Evolutionary conservation across 1,139 yeast genomes (phyloP).

Genomic region (Taphrina confusa): DNA sequence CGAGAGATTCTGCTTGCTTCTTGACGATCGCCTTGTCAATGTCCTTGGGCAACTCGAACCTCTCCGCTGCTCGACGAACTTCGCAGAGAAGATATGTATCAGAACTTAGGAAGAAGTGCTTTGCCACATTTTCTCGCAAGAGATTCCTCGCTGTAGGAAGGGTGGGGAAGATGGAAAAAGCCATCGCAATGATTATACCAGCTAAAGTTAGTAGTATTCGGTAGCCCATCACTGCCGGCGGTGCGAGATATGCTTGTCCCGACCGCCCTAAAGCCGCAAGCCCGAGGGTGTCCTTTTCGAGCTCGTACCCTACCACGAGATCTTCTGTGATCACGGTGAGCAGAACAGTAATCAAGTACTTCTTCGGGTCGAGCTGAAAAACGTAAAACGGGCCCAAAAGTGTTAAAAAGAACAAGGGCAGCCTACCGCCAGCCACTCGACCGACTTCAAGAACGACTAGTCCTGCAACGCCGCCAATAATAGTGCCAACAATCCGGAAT

Average conservation of each 20-base stretch:
- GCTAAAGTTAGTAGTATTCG: slow-evolving; percentile 29
- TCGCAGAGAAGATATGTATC: slow-evolving; percentile 18
- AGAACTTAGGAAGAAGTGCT: slow-evolving; percentile 11
- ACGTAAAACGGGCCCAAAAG: slow-evolving; percentile 7
- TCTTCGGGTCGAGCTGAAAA: slow-evolving; percentile 6
- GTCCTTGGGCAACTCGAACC: slow-evolving; percentile 10
- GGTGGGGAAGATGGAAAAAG: slow-evolving; percentile 28
- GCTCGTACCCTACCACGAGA: slow-evolving; percentile 29
- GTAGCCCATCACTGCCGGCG: slow-evolving; percentile 31
- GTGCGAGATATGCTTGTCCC: slow-evolving; percentile 21
- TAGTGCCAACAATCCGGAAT: slow-evolving; percentile 24
- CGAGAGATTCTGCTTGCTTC: slow-evolving; percentile 9
- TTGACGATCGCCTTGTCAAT: slow-evolving; percentile 26
- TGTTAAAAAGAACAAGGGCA: slow-evolving; percentile 21
- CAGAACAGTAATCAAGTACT: slow-evolving; percentile 12
- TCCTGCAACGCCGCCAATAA: slow-evolving; percentile 29
- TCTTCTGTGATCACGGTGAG: slow-evolving; percentile 24
- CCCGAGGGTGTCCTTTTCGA: slow-evolving; percentile 10
- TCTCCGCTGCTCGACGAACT: slow-evolving; percentile 6
- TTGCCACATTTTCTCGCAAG: slow-evolving; percentile 14
- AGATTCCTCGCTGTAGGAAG: slow-evolving; percentile 20
- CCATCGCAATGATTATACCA: slow-evolving; percentile 22
- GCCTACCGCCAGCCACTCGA: slow-evolving; percentile 22
- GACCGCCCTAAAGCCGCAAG: slow-evolving; percentile 7
- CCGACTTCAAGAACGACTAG: slow-evolving; percentile 29